Evolutionary conservation across 1,139 yeast species (phyloP).

Genomic region (Geotrichum australiense): DNA sequence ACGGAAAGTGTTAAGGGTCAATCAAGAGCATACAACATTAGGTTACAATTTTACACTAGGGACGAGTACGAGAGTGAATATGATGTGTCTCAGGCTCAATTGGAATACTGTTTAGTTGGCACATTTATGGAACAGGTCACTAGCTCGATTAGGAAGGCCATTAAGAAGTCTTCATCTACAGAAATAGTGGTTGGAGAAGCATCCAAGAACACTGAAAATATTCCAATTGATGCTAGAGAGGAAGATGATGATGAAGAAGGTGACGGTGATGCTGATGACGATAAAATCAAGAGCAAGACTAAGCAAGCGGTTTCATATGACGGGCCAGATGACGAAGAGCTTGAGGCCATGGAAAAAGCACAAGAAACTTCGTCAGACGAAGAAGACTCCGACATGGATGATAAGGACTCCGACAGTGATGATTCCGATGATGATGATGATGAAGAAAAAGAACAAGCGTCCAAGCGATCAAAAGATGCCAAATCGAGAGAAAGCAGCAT

Average conservation of each 20-base stretch:
- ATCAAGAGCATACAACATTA: conserved; percentile 68
- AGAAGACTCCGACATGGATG: conserved; percentile 36
- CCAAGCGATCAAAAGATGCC: conserved; percentile 36
- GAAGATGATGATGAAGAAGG: conserved; percentile 36
- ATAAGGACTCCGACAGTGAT: conserved; percentile 29
- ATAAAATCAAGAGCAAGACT: conserved; percentile 49
- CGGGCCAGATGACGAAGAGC: conserved; percentile 89
- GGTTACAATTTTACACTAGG: conserved; percentile 66
- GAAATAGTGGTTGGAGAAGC: conserved; percentile 70
- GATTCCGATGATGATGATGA: conserved; percentile 26
- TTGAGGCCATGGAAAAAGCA: conserved; percentile 78
- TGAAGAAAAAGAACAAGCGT: neutral
- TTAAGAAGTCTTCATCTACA: conserved; percentile 70
- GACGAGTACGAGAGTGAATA: conserved; percentile 81
- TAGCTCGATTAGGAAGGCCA: conserved; percentile 65
- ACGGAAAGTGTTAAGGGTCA: conserved; percentile 70
- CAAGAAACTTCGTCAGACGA: conserved; percentile 37
- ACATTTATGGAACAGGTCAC: conserved; percentile 69
- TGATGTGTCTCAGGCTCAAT: conserved; percentile 73
- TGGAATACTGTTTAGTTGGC: conserved; percentile 60
- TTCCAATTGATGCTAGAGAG: conserved; percentile 31
- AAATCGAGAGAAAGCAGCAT: conserved; percentile 82
- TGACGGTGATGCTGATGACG: conserved; percentile 70
- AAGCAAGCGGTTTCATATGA: conserved; percentile 91
- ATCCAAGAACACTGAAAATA: conserved; percentile 22